phyloP scores from a whole-genome alignment of 2,329 filamentous ascomycete species.

The Penicillium palitans region DNA sequence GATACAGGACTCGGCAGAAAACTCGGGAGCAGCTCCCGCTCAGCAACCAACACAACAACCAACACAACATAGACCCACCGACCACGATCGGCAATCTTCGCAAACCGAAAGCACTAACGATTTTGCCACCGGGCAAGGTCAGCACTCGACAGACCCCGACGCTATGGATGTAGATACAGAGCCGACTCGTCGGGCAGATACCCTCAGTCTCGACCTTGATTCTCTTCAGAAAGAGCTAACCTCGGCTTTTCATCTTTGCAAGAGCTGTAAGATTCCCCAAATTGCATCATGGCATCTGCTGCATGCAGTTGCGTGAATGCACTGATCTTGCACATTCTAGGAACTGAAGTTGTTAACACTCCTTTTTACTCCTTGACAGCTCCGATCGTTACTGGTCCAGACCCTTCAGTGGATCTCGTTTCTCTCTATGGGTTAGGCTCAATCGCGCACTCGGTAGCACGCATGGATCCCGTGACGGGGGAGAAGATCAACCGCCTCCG shows the following conservation, averaged over 20 bases:
- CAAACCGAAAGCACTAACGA: slow-evolving; percentile 20
- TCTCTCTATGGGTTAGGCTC: slow-evolving; percentile 58
- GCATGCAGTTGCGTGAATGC: slow-evolving; percentile 30
- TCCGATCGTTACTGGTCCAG: slow-evolving; percentile 54
- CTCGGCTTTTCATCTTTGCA: slow-evolving; percentile 51
- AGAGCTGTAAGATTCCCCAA: slow-evolving; percentile 51
- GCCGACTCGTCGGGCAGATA: slow-evolving; percentile 18
- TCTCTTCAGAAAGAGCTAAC: slow-evolving; percentile 49
- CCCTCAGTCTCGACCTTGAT: slow-evolving; percentile 39
- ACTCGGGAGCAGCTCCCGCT: slow-evolving; percentile 15
- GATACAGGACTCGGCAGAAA: slow-evolving; percentile 25
- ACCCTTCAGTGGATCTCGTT: slow-evolving; percentile 60
- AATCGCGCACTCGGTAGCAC: slow-evolving; percentile 59
- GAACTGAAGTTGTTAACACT: slow-evolving; percentile 47
- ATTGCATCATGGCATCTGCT: slow-evolving; percentile 41
- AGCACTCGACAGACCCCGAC: slow-evolving; percentile 27
- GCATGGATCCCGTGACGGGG: slow-evolving; percentile 61
- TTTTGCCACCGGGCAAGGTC: slow-evolving; percentile 24
- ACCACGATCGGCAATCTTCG: slow-evolving; percentile 36
- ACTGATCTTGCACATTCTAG: slow-evolving; percentile 28
- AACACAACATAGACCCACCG: slow-evolving; percentile 35
- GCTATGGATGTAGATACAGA: slow-evolving; percentile 45
- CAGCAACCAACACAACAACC: slow-evolving; percentile 19
- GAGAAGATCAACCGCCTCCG: slow-evolving; percentile 65
- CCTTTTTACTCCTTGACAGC: slow-evolving; percentile 39